Evolutionary conservation across 116 monocot species (phyloP), one percentile per base, ranked within the genome.

Genomic region (Posidonia oceanica): DNA sequence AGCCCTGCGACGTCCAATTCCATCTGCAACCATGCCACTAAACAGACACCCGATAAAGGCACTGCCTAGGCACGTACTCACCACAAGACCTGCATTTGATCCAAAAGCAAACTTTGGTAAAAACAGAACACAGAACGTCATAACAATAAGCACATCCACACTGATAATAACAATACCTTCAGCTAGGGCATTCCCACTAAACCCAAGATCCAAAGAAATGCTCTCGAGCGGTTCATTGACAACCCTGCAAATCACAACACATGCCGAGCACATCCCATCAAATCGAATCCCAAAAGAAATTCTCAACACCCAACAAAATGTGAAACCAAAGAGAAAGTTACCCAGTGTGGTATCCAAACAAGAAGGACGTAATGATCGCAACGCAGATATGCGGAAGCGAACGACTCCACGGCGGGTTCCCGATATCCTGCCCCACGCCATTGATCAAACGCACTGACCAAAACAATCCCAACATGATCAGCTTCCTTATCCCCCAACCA

Each of bases 331-430:
- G 20, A 42, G 29, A 17, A 5, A 78, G 77, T 14, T 71, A 99
- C 98, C 94, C 91, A 2, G 86, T 64, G 76, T 99, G 99, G 71
- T 99, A 93, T 4, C 99, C 99, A 52, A 91, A 99, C 59, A 99
- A 83, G 82, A 99, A 99, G 20, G 99, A 99, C 15, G 86, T 75
- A 54, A 99, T 83, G 38, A 86, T 90, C 0, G 94, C 93, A 14
- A 93, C 94, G 54, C 79, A 80, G 14, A 99, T 81, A 48, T 99
- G 94, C 10, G 88, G 99, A 72, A 99, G 52, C 62, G 94, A 90
- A 11, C 76, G 75, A 44, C 73, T 84, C 93, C 93, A 99, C 16
- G 88, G 78, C 17, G 88, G 91, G 63, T 74, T 80, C 38, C 66
- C 62, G 74, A 39, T 81, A 23, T 83, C 87, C 63, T 80, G 81